Base-by-base conservation (phyloP, 75 land plant species). In the Pinus tabuliformis region DNA sequence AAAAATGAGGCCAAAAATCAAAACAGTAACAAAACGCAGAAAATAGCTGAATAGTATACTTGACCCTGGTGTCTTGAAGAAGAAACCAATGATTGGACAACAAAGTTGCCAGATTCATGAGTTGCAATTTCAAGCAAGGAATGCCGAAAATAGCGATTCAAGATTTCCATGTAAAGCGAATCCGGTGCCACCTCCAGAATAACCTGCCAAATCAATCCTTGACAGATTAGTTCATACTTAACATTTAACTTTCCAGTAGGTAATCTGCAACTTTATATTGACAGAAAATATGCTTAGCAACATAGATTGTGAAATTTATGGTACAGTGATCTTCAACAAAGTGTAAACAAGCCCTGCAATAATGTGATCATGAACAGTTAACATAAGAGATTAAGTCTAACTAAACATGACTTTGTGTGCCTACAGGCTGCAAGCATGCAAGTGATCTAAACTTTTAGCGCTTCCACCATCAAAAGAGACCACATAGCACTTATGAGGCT, bases 181-280 rank as follows among this genome's bases (percentile, higher is more conserved):
- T 90, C 86, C 20, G 99, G 90, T 66, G 97, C 93, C 61, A 92
- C 95, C 85, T 92, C 90, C 81, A 97, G 76, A 64, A 97, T 96
- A 4, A 89, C 99, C 99, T 97, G 85, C 81, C 83, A 76, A 59
- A 57, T 16, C 13, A 61, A 54, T 61, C 24, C n/a, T 68, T 21
- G 59, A n/a, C 59, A 71, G 49, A 74, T 30, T 26, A n/a, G 36
- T 22, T 21, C 17, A 37, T 60, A 52, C 28, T 13, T 30, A 76
- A 73, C 7, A 70, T 39, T 30, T 20, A 20, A 45, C n/a, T 73
- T 42, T 68, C n/a, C 57, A 68, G 24, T 57, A 18, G 30, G 28
- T 12, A 76, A 59, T 65, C 16, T 49, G 13, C 8, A 64, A 59
- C 33, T 62, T 62, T 13, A 62, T 9, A 62, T 62, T 22, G 26